Percentiles rank a stretch among this genome's conserved stretches.
phyloP scores from a whole-genome alignment of 805 yeast species.

The Candida easanensis region DNA sequence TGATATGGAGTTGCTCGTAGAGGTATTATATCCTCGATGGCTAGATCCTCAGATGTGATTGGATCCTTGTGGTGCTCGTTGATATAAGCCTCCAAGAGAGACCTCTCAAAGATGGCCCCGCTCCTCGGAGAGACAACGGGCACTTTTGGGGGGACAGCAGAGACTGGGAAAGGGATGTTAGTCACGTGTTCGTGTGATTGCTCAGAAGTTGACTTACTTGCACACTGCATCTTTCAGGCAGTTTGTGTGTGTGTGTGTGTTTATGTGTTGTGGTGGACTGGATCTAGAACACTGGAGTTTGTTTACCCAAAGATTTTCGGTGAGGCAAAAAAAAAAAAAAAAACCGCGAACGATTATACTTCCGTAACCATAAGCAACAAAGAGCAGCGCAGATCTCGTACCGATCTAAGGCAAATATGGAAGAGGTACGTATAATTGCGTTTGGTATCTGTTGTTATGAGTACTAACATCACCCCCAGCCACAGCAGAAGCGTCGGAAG shows the following conservation, averaged over 20 bases:
- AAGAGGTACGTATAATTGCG: too few species aligned
- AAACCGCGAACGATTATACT: too few species aligned
- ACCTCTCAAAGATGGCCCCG: slow-evolving; percentile 66
- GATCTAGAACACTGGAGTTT: too few species aligned
- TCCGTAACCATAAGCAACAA: too few species aligned
- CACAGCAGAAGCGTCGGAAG: slow-evolving; percentile 14
- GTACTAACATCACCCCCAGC: not conserved
- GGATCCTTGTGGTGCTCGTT: slow-evolving; percentile 74
- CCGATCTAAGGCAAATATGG: too few species aligned
- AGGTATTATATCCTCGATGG: slow-evolving; percentile 54
- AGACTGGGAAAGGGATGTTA: slow-evolving; percentile 36
- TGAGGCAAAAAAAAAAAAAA: too few species aligned
- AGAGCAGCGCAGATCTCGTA: too few species aligned
- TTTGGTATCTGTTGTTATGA: too few species aligned
- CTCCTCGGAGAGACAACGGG: slow-evolving; percentile 79
- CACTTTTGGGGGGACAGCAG: slow-evolving; percentile 65
- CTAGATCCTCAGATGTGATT: slow-evolving; percentile 58
- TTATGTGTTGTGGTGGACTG: too few species aligned
- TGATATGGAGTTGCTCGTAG: slow-evolving; percentile 33
- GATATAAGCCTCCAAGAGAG: slow-evolving; percentile 59
- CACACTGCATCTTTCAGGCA: slow-evolving; percentile 31
- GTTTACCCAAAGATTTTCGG: too few species aligned
- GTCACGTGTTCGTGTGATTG: not conserved
- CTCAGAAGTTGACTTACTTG: slow-evolving; percentile 22
- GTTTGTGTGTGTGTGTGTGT: too few species aligned